Percentiles rank a stretch among this genome's conserved stretches.
phyloP scores from a whole-genome alignment of 2,329 filamentous ascomycete species.

The Pyrenochaeta sp. region DNA sequence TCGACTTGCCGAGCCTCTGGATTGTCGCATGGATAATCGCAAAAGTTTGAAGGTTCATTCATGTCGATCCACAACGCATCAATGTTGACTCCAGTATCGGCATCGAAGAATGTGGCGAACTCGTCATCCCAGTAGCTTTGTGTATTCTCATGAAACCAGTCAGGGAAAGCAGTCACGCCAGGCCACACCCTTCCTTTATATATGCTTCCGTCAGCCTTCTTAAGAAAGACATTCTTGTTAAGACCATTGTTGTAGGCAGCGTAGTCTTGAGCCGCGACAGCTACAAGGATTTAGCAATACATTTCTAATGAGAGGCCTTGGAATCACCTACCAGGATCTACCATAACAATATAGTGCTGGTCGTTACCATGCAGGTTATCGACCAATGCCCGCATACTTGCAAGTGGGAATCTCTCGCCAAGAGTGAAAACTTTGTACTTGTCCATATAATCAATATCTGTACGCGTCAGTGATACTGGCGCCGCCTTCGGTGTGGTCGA shows the following conservation, averaged over 20 bases:
- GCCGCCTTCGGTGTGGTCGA: background rate
- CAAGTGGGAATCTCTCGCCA: conserved; percentile 68
- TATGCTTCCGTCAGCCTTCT: conserved; percentile 61
- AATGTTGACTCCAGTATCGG: conserved; percentile 72
- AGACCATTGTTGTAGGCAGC: conserved; percentile 69
- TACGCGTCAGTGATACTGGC: conserved; percentile 5
- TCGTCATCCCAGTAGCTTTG: conserved; percentile 74
- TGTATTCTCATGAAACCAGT: conserved; percentile 75
- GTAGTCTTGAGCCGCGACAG: conserved; percentile 60
- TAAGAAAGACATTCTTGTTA: conserved; percentile 62
- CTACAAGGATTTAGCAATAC: conserved; percentile 58
- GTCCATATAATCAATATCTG: conserved; percentile 73
- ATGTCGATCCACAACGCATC: conserved; percentile 65
- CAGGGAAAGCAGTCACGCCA: conserved; percentile 74
- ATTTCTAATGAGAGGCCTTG: background rate
- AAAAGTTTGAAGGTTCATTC: conserved; percentile 46
- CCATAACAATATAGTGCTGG: conserved; percentile 80
- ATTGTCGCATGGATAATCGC: conserved; percentile 57
- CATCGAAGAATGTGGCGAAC: conserved; percentile 72
- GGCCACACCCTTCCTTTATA: conserved; percentile 78
- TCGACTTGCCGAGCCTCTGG: conserved; percentile 37
- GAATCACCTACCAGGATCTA: conserved; percentile 65
- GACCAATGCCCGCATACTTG: conserved; percentile 69
- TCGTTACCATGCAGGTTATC: conserved; percentile 70
- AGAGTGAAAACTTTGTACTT: conserved; percentile 67